Evolutionary conservation across 805 yeast genomes (phyloP).

Genomic region (Metschnikowia cubensis): DNA sequence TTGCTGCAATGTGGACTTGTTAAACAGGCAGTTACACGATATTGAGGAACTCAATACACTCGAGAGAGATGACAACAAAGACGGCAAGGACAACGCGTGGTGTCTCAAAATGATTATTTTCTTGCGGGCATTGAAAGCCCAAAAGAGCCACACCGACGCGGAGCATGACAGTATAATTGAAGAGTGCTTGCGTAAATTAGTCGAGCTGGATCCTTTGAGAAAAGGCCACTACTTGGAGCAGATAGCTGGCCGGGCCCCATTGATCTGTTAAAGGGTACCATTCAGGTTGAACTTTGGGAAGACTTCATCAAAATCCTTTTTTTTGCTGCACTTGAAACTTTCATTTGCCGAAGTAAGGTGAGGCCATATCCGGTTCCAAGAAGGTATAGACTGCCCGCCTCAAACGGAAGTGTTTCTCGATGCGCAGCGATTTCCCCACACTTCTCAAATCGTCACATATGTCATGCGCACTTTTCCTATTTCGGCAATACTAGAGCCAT

Average conservation of each 20-base stretch:
- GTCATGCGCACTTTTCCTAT: slow-evolving; percentile 6
- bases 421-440: slow-evolving; percentile 5
- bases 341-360: neutral
- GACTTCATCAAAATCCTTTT: too few relatives aligned
- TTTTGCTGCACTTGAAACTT: too few relatives aligned
- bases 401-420: neutral
- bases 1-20: slow-evolving; percentile 24
- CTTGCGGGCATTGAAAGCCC: slow-evolving; percentile 32
- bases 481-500: neutral
- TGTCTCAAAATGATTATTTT: slow-evolving; percentile 62
- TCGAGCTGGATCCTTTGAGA: slow-evolving; percentile 62
- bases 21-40: slow-evolving; percentile 43
- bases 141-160: slow-evolving; percentile 4
- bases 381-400: neutral
- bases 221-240: slow-evolving; percentile 53
- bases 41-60: slow-evolving; percentile 64
- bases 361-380: neutral
- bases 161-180: slow-evolving; percentile 16
- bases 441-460: slow-evolving; percentile 1
- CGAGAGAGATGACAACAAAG: slow-evolving; percentile 59
- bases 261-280: slow-evolving; percentile 1
- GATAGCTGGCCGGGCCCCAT: slow-evolving; percentile 13
- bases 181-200: slow-evolving; percentile 42
- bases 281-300: too few relatives aligned
- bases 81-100: slow-evolving; percentile 62